A percentile compares a stretch with the other conserved stretches of the same genome.
phyloP scores from a whole-genome alignment of 441 rosid species.

The Pelargonium citronellum region DNA sequence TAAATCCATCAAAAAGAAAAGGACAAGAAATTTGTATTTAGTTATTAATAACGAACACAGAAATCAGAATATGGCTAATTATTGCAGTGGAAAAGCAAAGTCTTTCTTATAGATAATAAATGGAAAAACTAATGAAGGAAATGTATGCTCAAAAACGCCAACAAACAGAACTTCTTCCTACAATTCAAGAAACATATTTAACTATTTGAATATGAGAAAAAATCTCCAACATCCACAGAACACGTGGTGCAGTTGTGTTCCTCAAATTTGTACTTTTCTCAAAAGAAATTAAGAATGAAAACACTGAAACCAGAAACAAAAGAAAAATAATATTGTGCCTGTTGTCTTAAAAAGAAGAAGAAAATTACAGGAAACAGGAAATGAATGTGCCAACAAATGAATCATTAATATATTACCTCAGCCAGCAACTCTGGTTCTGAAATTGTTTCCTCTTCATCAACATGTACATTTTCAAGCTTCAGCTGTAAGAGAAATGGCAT shows the following conservation, averaged over 20 bases:
- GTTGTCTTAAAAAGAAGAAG: background rate
- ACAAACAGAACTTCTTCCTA: background rate
- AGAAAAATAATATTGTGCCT: background rate
- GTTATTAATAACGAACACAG: background rate
- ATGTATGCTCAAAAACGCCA: background rate
- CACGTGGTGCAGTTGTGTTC: background rate
- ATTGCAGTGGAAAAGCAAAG: background rate
- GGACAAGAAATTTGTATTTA: background rate
- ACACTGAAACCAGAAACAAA: background rate
- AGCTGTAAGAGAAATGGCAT: conserved; percentile 34
- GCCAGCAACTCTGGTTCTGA: conserved; percentile 62
- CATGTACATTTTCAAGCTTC: conserved; percentile 62
- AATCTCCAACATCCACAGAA: background rate
- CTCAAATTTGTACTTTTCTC: background rate
- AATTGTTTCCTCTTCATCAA: conserved; percentile 83
- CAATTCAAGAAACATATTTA: background rate
- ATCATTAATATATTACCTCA: conserved; percentile 42
- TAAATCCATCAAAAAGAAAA: background rate
- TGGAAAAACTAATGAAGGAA: background rate
- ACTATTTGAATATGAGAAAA: background rate
- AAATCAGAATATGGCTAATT: background rate
- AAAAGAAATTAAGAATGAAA: background rate
- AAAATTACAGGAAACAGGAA: background rate
- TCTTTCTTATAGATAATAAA: background rate
- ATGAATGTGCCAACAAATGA: background rate